A percentile compares a stretch with the other conserved stretches of the same genome.
phyloP scores from a whole-genome alignment of 164 flowering plant genomes.

The Dillenia turbinata region DNA sequence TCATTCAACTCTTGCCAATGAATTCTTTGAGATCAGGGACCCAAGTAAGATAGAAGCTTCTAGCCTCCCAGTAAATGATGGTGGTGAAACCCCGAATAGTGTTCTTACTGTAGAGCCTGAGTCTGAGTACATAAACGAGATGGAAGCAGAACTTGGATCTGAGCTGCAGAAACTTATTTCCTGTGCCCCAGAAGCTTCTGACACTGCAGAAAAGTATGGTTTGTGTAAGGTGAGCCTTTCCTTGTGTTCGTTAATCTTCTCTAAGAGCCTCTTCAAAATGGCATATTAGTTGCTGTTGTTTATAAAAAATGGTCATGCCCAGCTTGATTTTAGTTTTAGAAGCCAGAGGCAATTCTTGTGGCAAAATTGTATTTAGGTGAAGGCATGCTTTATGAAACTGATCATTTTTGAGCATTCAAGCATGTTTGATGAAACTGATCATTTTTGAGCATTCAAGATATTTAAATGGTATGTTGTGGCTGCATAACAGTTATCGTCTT shows the following conservation, averaged over 20 bases:
- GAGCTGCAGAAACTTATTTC: constrained; percentile 63
- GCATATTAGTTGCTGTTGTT: too few relatives aligned
- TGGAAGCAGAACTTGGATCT: constrained; percentile 70
- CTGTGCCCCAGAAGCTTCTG: constrained; percentile 23
- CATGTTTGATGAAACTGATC: too few relatives aligned
- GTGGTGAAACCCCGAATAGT: constrained; percentile 51
- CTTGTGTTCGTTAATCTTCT: neutral
- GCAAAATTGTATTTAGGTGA: neutral
- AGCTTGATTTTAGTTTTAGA: constrained; percentile 2
- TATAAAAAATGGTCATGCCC: neutral
- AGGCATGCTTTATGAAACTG: too few relatives aligned
- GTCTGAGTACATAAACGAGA: constrained; percentile 44
- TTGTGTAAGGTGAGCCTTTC: constrained; percentile 26
- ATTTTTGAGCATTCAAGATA: too few relatives aligned
- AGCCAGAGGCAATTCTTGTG: neutral
- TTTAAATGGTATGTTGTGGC: too few relatives aligned
- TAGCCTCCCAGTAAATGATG: constrained; percentile 18
- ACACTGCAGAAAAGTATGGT: constrained; percentile 14
- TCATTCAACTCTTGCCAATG: constrained; percentile 4
- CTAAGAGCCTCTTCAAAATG: too few relatives aligned
- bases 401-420: too few relatives aligned
- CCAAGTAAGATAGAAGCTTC: constrained; percentile 8
- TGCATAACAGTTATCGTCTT: too few relatives aligned
- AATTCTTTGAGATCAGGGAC: constrained; percentile 6
- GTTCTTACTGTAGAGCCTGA: constrained; percentile 55